Conservation (phyloP, 108 stramenopile genomes). For the Cyclostephanos invisitatus region DNA sequence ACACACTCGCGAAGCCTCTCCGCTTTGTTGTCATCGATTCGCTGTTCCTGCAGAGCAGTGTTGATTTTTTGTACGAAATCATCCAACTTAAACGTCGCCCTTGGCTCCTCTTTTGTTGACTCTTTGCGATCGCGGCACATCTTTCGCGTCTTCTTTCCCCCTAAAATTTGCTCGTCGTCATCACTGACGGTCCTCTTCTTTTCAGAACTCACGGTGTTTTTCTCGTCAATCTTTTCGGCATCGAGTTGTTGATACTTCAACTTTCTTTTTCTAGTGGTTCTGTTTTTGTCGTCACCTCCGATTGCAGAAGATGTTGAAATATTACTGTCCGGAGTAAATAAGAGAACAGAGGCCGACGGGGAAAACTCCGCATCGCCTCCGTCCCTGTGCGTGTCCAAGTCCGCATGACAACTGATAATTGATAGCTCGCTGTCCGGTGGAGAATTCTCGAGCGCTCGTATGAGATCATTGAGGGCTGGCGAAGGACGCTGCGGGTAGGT, state of each 20-base stretch:
- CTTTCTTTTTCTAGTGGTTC: not conserved
- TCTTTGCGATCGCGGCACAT: not conserved
- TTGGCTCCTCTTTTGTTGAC: not conserved
- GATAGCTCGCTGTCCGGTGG: not conserved
- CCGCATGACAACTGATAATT: not conserved
- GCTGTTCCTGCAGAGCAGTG: constrained; percentile 14
- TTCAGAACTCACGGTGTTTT: not conserved
- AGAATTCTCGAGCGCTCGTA: constrained; percentile 1
- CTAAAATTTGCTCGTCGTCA: not conserved
- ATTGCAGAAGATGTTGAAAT: not conserved
- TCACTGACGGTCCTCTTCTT: constrained; percentile 2
- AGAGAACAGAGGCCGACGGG: not conserved
- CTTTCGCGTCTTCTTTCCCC: not conserved
- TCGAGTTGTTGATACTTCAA: not conserved
- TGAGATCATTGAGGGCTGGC: constrained; percentile 7
- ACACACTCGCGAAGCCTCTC: constrained; percentile 11
- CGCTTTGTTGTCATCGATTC: constrained; percentile 20
- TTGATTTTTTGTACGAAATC: constrained; percentile 6
- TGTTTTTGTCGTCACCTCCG: not conserved
- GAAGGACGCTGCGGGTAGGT: not conserved
- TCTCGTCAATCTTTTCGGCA: not conserved
- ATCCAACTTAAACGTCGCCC: not conserved
- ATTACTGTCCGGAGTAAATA: not conserved
- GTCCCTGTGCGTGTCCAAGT: not conserved
- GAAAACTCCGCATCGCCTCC: constrained; percentile 5